Evolutionary conservation across 2,329 filamentous ascomycete genomes (phyloP).

Genomic region (Talaromyces sp.): DNA sequence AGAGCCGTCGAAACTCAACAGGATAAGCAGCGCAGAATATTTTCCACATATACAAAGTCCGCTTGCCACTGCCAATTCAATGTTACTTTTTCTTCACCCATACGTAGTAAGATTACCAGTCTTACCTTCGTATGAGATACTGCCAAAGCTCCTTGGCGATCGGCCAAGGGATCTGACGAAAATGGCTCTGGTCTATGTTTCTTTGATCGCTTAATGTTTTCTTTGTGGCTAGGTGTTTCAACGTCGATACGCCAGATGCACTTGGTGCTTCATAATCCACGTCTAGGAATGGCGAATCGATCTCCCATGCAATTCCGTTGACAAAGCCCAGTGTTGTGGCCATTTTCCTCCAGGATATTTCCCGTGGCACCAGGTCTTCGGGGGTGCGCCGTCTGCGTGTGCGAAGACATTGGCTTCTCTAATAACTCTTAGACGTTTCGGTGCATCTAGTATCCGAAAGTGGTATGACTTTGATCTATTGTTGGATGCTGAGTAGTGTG

Average conservation of each 20-base stretch:
- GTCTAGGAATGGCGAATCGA: conserved; percentile 39
- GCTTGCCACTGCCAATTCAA: conserved; percentile 30
- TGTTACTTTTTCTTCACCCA: conserved; percentile 4
- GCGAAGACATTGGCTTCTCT: too few relatives aligned
- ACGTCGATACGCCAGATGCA: conserved; percentile 30
- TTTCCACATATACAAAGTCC: conserved; percentile 47
- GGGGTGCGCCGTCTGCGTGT: too few relatives aligned
- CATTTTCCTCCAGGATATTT: too few relatives aligned
- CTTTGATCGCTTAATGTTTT: conserved; percentile 38
- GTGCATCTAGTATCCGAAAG: too few relatives aligned
- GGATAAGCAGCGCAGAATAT: conserved; percentile 42
- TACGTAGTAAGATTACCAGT: neutral
- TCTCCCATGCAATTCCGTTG: conserved; percentile 37
- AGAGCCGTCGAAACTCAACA: conserved; percentile 31
- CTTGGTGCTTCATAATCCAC: conserved; percentile 29
- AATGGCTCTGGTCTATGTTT: conserved; percentile 34
- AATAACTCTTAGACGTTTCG: too few relatives aligned
- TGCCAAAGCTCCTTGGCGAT: conserved; percentile 44
- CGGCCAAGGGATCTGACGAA: conserved; percentile 41
- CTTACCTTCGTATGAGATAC: conserved; percentile 37
- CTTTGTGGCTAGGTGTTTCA: conserved; percentile 38
- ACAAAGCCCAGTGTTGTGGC: too few relatives aligned
- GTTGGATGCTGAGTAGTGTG: too few relatives aligned
- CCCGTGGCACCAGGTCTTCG: too few relatives aligned
- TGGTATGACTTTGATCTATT: too few relatives aligned